Evolutionary conservation across 768 basidiomycete species (phyloP), one percentile per base, ranked within the genome.

Genomic region (Trametes meyenii): DNA sequence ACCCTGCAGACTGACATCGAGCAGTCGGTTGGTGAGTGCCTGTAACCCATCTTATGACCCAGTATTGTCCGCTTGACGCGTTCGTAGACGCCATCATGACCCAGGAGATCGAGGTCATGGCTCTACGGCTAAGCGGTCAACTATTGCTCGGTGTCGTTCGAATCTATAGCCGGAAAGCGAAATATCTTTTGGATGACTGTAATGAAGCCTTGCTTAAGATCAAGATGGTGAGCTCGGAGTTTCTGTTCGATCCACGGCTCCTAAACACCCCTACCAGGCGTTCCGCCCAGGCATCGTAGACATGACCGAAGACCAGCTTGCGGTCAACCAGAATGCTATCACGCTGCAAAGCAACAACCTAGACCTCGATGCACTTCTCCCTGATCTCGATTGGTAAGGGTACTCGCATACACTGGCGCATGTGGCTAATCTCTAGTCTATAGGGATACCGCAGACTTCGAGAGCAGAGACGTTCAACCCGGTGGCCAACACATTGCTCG

Each of bases 111-210:
- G 94, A 93, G 72, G 75, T 92, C 48, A 96, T 98, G 88, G 95
- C 96, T 2, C 87, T 98, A 26, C 89, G 97, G 50, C 80, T 98
- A n/a, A 97, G 94, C 45, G 97, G 97, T 5, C 97, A 98, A 68
- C 81, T 99, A 49, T 84, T 99, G 56, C 85, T 99, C 44, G 97
- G 97, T 67, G 96, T 99, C 48, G 94, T 96, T 55, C 85, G 97
- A 58, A 98, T 99, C 70, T 99, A 99, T 75, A 95, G 94, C 70
- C 83, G 96, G 45, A 99, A 99, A 74, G 95, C 96, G 17, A 97
- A 98, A 71, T 99, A 99, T 74, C 83, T 99, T 3, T 77, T 98
- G 64, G 97, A 99, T 70, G 97, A 99, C 72, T 98, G 96, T 71
- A 97, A 97, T 62, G 97, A 99, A 73, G 95, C 96, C 0, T 77